Percentiles rank a stretch among this genome's conserved stretches.
Evolutionary conservation across 1,284 basidiomycete genomes (phyloP).

Genomic region (Puccinia coronata): DNA sequence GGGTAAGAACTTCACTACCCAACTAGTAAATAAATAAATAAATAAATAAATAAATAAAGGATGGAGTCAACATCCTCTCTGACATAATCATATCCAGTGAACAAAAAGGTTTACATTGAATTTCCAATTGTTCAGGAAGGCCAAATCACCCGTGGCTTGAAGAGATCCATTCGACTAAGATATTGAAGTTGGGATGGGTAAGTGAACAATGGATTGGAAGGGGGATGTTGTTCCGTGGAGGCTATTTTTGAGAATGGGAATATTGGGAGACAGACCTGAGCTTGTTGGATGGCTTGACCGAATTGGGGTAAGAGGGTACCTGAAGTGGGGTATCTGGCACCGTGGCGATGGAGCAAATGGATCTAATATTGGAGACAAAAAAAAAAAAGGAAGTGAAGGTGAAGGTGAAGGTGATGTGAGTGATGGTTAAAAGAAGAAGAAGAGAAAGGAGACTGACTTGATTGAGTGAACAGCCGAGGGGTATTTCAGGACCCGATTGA

Average conservation of each 20-base stretch:
- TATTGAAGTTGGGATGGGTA: too few species aligned
- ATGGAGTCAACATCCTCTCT: too few species aligned
- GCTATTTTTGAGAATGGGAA: too few species aligned
- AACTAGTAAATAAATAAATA: slow-evolving; percentile 50
- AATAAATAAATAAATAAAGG: neutral
- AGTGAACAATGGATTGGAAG: too few species aligned
- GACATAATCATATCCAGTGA: too few species aligned
- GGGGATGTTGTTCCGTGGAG: too few species aligned
- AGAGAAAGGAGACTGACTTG: slow-evolving; percentile 27
- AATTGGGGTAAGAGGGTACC: slow-evolving; percentile 6
- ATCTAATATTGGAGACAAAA: slow-evolving; percentile 14
- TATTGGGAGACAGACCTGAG: too few species aligned
- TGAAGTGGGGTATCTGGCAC: slow-evolving; percentile 41
- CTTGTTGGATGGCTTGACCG: slow-evolving; percentile 6
- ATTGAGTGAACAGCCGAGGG: slow-evolving; percentile 19
- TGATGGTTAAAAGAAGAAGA: too few species aligned
- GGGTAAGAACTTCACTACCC: slow-evolving; percentile 62
- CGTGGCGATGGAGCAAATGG: slow-evolving; percentile 44
- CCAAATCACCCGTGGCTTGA: slow-evolving; percentile 20
- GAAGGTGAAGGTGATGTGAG: neutral
- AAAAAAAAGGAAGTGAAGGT: neutral
- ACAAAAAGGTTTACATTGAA: slow-evolving; percentile 9
- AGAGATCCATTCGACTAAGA: slow-evolving; percentile 1
- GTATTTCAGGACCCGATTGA: slow-evolving; percentile 26
- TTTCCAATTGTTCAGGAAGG: slow-evolving; percentile 37